Percentiles rank a stretch among this genome's conserved stretches.
Evolutionary conservation across 2,329 filamentous ascomycete genomes (phyloP).

Genomic region (Dactylella cylindrospora): DNA sequence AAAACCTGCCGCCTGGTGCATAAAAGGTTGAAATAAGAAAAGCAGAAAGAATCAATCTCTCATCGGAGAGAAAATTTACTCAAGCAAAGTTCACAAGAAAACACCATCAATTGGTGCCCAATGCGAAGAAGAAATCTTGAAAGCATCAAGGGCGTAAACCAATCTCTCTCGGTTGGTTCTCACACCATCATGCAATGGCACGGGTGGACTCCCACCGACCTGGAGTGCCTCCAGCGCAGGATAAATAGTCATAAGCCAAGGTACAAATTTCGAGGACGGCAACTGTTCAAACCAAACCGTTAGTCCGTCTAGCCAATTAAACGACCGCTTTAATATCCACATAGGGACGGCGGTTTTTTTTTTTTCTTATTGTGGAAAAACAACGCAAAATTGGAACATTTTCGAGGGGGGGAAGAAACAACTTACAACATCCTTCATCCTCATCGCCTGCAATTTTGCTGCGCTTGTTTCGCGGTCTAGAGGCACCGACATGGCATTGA

Average conservation of each 20-base stretch:
- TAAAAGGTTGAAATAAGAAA: conserved; percentile 5
- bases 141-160: conserved; percentile 30
- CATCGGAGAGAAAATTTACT: too few relatives aligned
- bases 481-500: conserved; percentile 33
- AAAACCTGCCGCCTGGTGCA: not conserved
- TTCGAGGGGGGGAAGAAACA: not conserved
- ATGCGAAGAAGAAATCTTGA: conserved; percentile 38
- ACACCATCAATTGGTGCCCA: conserved; percentile 43
- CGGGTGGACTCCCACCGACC: conserved; percentile 12
- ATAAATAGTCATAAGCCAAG: conserved; percentile 36
- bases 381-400: conserved; percentile 15
- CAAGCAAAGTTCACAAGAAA: conserved; percentile 23
- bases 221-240: conserved; percentile 28
- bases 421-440: conserved; percentile 42
- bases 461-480: conserved; percentile 32
- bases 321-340: too few relatives aligned
- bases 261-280: conserved; percentile 35
- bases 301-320: too few relatives aligned
- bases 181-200: conserved; percentile 31
- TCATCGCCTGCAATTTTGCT: conserved; percentile 36
- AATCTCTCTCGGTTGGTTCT: conserved; percentile 36
- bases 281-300: conserved; percentile 25
- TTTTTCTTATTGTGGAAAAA: conserved; percentile 10
- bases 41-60: too few relatives aligned
- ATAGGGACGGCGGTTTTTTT: too few relatives aligned